phyloP scores from a whole-genome alignment of 2,329 filamentous ascomycete species.

The Aspergillus sergii region DNA sequence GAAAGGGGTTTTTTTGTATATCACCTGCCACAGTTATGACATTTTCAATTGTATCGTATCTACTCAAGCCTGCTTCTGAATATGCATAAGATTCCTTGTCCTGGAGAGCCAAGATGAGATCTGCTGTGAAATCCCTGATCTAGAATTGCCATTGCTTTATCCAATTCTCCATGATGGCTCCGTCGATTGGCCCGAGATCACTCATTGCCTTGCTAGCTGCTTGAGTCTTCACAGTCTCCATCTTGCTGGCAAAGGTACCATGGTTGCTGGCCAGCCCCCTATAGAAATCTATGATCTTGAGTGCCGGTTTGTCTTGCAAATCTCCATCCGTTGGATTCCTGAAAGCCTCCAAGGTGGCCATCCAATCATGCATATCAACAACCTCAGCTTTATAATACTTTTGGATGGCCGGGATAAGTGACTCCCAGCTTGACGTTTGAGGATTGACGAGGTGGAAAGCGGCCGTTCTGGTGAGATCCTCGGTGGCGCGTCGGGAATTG shows the following conservation, averaged over 20 bases:
- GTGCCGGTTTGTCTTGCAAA: not conserved
- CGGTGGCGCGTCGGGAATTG: not conserved
- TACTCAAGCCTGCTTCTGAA: too few relatives aligned
- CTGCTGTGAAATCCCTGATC: too few relatives aligned
- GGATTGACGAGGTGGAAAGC: not conserved
- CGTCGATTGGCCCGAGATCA: not conserved
- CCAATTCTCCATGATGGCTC: not conserved
- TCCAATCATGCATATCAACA: not conserved
- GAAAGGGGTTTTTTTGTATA: too few relatives aligned
- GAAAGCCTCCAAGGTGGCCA: not conserved
- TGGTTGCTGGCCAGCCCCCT: not conserved
- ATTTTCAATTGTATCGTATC: too few relatives aligned
- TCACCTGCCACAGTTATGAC: too few relatives aligned
- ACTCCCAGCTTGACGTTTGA: not conserved
- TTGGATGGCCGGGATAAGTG: not conserved
- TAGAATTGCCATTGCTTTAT: not conserved
- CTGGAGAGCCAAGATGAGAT: too few relatives aligned
- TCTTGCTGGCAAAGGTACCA: not conserved
- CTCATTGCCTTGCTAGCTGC: not conserved
- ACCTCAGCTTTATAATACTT: not conserved
- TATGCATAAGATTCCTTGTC: fast-evolving
- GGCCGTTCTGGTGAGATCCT: not conserved
- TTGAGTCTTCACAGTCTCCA: not conserved
- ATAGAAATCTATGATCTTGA: not conserved
- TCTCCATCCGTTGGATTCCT: not conserved